Conservation (phyloP, 1,284 basidiomycete species). For the Fomitopsis palustris region DNA sequence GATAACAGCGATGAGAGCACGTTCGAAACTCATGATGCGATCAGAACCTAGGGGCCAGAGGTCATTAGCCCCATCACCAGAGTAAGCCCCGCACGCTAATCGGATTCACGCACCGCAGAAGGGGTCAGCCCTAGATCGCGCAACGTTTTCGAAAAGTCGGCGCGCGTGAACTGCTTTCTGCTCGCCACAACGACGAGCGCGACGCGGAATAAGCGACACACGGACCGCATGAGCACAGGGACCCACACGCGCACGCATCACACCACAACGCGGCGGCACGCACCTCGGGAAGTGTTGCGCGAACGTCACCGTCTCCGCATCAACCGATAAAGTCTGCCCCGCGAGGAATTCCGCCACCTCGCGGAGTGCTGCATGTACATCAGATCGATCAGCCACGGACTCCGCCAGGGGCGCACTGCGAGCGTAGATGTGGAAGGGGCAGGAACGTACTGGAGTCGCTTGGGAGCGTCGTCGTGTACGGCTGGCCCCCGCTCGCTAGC, state of each 20-base stretch:
- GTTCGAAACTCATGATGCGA: slow-evolving; percentile 15
- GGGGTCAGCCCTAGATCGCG: slow-evolving; percentile 75
- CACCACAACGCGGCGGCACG: slow-evolving; percentile 17
- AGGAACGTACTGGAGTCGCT: slow-evolving; percentile 70
- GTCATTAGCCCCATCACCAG: background rate
- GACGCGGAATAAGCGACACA: background rate
- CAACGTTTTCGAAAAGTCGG: slow-evolving; percentile 67
- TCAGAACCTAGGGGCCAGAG: slow-evolving; percentile 8
- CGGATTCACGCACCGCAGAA: slow-evolving; percentile 53
- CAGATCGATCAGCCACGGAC: background rate
- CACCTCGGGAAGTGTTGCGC: slow-evolving; percentile 83
- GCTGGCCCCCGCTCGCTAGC: slow-evolving; percentile 73
- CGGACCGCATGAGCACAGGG: background rate
- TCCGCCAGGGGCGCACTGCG: background rate
- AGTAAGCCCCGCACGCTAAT: background rate
- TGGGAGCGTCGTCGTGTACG: slow-evolving; percentile 75
- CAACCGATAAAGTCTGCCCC: slow-evolving; percentile 63
- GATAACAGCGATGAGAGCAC: background rate
- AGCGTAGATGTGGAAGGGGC: background rate
- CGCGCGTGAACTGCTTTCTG: slow-evolving; percentile 65
- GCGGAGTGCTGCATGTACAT: slow-evolving; percentile 55
- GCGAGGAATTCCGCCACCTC: slow-evolving; percentile 88
- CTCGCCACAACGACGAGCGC: background rate
- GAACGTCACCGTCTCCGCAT: slow-evolving; percentile 74
- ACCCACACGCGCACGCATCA: slow-evolving; percentile 1